phyloP scores from a whole-genome alignment of 345 rosid genomes.

The Corymbia maculata region DNA sequence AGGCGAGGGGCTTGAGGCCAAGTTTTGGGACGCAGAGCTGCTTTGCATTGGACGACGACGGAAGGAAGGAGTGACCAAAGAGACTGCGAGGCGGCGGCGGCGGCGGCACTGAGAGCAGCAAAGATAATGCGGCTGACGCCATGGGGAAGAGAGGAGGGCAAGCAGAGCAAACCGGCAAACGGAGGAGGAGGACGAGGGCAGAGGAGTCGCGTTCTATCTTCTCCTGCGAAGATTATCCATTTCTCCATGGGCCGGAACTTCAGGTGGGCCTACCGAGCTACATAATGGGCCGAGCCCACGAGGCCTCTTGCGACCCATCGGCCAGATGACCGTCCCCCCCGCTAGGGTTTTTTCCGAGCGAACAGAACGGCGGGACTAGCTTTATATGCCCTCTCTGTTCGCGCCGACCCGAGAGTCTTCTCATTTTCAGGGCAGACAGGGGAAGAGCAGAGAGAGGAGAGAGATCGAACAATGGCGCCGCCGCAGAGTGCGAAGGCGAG shows the following conservation, averaged over 20 bases:
- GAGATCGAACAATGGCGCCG: conserved; percentile 32
- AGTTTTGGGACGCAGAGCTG: conserved; percentile 4
- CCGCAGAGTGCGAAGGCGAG: conserved; percentile 10
- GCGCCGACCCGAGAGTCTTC: neutral
- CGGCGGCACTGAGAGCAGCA: neutral
- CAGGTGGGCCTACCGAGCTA: neutral
- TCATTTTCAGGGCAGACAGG: neutral
- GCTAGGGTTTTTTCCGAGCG: neutral
- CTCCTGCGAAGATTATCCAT: neutral
- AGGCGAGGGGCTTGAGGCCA: neutral
- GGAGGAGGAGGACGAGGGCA: neutral
- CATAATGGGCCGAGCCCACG: neutral
- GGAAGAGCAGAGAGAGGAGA: neutral
- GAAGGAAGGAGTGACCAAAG: neutral
- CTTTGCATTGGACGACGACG: neutral
- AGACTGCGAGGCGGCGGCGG: conserved; percentile 6
- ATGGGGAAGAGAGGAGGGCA: neutral
- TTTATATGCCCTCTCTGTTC: neutral
- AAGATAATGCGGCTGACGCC: neutral
- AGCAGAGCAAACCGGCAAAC: neutral
- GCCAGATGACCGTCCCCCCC: neutral
- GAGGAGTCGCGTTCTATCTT: neutral
- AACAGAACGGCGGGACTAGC: neutral
- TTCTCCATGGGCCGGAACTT: neutral
- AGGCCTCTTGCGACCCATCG: neutral